phyloP scores from a whole-genome alignment of 2,329 filamentous ascomycete genomes.

The Cyphellophora europaea region DNA sequence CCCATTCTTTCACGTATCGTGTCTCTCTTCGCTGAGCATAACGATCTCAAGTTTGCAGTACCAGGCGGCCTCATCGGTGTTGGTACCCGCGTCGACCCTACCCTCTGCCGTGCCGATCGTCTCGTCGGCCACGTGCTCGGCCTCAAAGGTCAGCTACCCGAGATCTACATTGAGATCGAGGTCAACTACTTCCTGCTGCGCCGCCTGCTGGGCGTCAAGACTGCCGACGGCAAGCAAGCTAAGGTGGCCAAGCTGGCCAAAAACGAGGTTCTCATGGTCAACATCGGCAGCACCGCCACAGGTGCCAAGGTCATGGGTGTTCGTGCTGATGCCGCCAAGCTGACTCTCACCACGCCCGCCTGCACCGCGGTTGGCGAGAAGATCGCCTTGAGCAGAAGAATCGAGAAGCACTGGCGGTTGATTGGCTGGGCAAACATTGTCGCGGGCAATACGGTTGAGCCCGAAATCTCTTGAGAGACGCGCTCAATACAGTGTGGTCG shows the following conservation, averaged over 20 bases:
- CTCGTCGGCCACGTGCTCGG: slow-evolving; percentile 96
- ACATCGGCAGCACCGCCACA: slow-evolving; percentile 95
- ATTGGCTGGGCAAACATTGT: slow-evolving; percentile 85
- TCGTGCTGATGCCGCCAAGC: slow-evolving; percentile 94
- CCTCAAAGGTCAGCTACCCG: slow-evolving; percentile 83
- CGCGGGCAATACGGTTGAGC: slow-evolving; percentile 39
- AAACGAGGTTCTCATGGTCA: slow-evolving; percentile 99
- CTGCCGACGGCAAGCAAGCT: slow-evolving; percentile 95
- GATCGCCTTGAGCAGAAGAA: slow-evolving; percentile 90
- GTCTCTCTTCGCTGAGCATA: slow-evolving; percentile 92
- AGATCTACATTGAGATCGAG: slow-evolving; percentile 97
- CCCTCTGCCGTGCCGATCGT: slow-evolving; percentile 96
- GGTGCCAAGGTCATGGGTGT: slow-evolving; percentile 96
- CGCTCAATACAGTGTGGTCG: too few relatives aligned
- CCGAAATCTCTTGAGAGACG: slow-evolving; percentile 20
- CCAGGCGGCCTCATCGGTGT: slow-evolving; percentile 97
- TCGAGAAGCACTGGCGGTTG: slow-evolving; percentile 98
- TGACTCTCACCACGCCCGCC: slow-evolving; percentile 83
- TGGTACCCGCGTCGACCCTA: slow-evolving; percentile 93
- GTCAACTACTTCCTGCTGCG: slow-evolving; percentile 99
- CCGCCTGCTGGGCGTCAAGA: slow-evolving; percentile 89
- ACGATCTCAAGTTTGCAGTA: slow-evolving; percentile 96
- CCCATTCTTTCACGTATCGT: slow-evolving; percentile 95
- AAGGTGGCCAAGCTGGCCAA: slow-evolving; percentile 98
- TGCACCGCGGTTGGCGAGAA: slow-evolving; percentile 98